These are phyloP conservation scores for Pestalotiopsis sp. DNA, from an alignment of 2,329 filamentous ascomycete species.

Conservation along the genomic window DNA sequence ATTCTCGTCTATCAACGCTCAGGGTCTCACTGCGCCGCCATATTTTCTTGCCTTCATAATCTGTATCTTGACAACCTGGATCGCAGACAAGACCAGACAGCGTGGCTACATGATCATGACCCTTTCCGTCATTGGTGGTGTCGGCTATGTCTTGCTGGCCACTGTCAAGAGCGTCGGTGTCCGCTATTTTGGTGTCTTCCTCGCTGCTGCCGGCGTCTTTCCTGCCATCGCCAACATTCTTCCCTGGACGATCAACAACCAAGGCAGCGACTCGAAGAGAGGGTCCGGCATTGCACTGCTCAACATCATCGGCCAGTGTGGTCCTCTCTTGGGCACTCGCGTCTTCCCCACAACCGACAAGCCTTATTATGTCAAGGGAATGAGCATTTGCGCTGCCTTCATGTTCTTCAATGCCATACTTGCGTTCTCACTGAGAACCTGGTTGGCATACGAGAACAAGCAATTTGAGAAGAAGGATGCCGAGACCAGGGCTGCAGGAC, in stretches of 20 bases:
- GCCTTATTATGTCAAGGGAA: slow-evolving; percentile 42
- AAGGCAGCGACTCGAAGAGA: slow-evolving; percentile 67
- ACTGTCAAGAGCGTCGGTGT: slow-evolving; percentile 44
- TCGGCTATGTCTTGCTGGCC: slow-evolving; percentile 69
- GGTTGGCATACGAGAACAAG: slow-evolving; percentile 36
- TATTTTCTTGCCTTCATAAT: slow-evolving; percentile 69
- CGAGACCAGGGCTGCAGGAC: slow-evolving; percentile 22
- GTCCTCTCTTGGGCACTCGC: slow-evolving; percentile 65
- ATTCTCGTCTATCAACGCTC: slow-evolving; percentile 66
- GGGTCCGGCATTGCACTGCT: slow-evolving; percentile 66
- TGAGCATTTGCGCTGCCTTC: slow-evolving; percentile 40
- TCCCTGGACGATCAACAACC: slow-evolving; percentile 70
- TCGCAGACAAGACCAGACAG: slow-evolving; percentile 68
- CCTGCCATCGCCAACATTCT: slow-evolving; percentile 70
- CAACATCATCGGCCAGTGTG: slow-evolving; percentile 63
- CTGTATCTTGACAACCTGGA: slow-evolving; percentile 61
- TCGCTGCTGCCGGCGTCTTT: slow-evolving; percentile 65
- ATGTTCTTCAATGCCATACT: slow-evolving; percentile 44
- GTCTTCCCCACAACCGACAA: slow-evolving; percentile 54
- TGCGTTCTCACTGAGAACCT: slow-evolving; percentile 33
- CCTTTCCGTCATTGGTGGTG: slow-evolving; percentile 58
- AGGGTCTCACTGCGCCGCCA: slow-evolving; percentile 73
- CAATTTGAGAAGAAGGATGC: slow-evolving; percentile 33
- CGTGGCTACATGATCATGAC: slow-evolving; percentile 62
- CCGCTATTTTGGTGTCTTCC: slow-evolving; percentile 44